These are phyloP conservation scores for Neofusicoccum laricinum DNA, from an alignment of 2,329 filamentous ascomycete species.

Conservation along the genomic window DNA sequence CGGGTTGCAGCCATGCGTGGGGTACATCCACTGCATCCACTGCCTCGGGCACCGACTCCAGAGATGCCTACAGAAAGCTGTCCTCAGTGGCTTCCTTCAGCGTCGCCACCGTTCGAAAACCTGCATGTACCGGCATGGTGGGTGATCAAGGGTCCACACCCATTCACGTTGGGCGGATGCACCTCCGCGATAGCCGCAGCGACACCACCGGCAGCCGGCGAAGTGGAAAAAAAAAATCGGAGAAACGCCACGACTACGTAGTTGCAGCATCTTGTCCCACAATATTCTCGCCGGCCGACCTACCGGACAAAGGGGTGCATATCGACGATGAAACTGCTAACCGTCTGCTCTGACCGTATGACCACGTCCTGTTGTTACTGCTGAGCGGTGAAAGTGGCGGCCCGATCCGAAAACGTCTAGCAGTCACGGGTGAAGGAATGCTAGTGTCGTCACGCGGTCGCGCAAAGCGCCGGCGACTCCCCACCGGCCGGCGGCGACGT, in stretches of 20 bases:
- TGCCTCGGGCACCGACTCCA: neutral
- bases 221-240: neutral
- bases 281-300: neutral
- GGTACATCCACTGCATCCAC: neutral
- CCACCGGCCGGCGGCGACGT: neutral
- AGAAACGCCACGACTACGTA: neutral
- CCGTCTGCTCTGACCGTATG: neutral
- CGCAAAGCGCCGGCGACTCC: neutral
- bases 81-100: neutral
- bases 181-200: constrained; percentile 5
- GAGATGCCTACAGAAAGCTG: neutral
- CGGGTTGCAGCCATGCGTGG: neutral
- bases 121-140: neutral
- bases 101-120: neutral
- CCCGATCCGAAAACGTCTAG: neutral
- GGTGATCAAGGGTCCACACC: neutral
- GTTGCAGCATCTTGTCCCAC: neutral
- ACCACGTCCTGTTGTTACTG: neutral
- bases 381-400: constrained; percentile 9
- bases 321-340: neutral
- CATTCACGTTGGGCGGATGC: neutral
- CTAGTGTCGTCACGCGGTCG: neutral
- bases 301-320: neutral
- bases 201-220: neutral
- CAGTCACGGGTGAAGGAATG: neutral